Conservation (phyloP, 2,329 filamentous ascomycete genomes). For the Trichophyton equinum region DNA sequence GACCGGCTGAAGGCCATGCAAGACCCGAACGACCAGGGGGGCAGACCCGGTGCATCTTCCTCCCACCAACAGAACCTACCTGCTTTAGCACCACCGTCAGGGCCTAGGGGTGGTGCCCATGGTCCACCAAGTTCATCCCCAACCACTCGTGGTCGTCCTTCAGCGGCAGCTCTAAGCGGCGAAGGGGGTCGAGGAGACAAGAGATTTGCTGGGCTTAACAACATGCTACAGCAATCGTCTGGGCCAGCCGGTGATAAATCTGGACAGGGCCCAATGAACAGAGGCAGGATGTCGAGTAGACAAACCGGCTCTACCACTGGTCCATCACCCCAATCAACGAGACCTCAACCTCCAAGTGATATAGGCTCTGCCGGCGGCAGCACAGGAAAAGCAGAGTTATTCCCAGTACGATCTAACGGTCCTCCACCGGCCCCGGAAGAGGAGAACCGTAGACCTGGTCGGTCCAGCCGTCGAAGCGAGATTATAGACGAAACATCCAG, state of each 20-base stretch:
- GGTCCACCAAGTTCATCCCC: slow-evolving; percentile 27
- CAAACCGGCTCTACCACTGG: slow-evolving; percentile 22
- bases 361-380: slow-evolving; percentile 17
- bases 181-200: slow-evolving; percentile 35
- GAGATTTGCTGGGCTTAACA: slow-evolving; percentile 36
- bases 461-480: slow-evolving; percentile 23
- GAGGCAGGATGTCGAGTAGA: slow-evolving; percentile 29
- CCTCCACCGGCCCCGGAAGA: slow-evolving; percentile 17
- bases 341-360: slow-evolving; percentile 23
- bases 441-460: slow-evolving; percentile 18
- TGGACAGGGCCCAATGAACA: slow-evolving; percentile 25
- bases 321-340: slow-evolving; percentile 22
- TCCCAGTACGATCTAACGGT: slow-evolving; percentile 20
- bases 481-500: slow-evolving; percentile 26
- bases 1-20: slow-evolving; percentile 39
- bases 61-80: slow-evolving; percentile 17
- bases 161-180: slow-evolving; percentile 25
- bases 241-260: slow-evolving; percentile 23
- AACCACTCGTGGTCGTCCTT: slow-evolving; percentile 25
- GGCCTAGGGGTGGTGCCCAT: slow-evolving; percentile 27
- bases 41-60: neutral
- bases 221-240: slow-evolving; percentile 34
- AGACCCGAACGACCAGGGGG: slow-evolving; percentile 13
- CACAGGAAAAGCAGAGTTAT: slow-evolving; percentile 21
- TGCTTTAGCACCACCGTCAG: slow-evolving; percentile 26